Evolutionary conservation across 108 stramenopile species (phyloP).

Genomic region (Epithemia pelagica): DNA sequence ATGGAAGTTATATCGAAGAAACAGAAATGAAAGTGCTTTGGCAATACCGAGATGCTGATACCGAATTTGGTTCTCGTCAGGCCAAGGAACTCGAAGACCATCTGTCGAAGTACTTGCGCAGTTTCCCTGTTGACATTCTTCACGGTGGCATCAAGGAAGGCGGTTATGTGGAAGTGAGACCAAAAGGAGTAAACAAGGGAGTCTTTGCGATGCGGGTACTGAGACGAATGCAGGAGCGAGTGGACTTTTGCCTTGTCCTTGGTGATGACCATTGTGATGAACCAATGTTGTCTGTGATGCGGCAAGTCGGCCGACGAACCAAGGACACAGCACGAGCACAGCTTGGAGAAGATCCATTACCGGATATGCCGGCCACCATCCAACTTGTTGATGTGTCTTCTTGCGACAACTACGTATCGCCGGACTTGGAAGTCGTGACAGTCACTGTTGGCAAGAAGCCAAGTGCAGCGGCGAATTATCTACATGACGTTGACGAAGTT

Average conservation of each 20-base stretch:
- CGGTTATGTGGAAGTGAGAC: conserved; percentile 83
- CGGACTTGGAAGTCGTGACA: conserved; percentile 73
- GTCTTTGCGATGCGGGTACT: conserved; percentile 79
- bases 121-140: conserved; percentile 91
- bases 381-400: conserved; percentile 71
- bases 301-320: conserved; percentile 64
- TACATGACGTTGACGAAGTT: conserved; percentile 90
- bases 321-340: conserved; percentile 37
- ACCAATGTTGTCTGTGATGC: conserved; percentile 91
- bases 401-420: conserved; percentile 56
- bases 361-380: conserved; percentile 62
- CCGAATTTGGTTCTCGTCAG: conserved; percentile 95
- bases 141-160: conserved; percentile 84
- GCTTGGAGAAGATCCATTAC: conserved; percentile 44
- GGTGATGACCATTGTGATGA: conserved; percentile 95
- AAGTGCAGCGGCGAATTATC: conserved; percentile 87
- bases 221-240: conserved; percentile 43
- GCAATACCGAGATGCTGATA: conserved; percentile 96
- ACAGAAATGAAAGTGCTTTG: conserved; percentile 93
- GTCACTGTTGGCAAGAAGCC: conserved; percentile 97
- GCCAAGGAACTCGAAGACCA: conserved; percentile 96
- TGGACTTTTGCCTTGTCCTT: conserved; percentile 82
- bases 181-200: conserved; percentile 84
- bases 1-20: conserved; percentile 86
- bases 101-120: conserved; percentile 78